Conservation (phyloP, 371 early-diverging fungal species). For the Apophysomyces sp. region DNA sequence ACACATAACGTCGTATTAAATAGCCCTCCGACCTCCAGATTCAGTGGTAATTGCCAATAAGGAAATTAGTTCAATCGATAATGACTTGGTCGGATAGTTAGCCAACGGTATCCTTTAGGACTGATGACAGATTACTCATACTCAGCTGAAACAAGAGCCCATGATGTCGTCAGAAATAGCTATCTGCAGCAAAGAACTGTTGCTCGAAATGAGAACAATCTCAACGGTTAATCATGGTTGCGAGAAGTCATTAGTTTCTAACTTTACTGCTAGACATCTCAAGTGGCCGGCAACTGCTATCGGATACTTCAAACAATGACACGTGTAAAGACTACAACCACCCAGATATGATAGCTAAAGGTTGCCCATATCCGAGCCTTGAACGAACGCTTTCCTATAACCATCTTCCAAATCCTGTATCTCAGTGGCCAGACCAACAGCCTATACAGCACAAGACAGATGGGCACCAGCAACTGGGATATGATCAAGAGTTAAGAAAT, state of each 20-base stretch:
- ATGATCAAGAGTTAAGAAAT: background rate
- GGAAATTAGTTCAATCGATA: background rate
- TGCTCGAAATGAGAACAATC: background rate
- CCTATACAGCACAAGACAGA: background rate
- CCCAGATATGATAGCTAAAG: background rate
- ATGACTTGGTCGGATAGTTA: background rate
- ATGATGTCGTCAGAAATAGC: background rate
- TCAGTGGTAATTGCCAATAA: background rate
- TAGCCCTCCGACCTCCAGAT: background rate
- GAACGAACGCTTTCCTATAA: background rate
- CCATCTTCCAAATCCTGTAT: background rate
- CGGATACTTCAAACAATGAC: background rate
- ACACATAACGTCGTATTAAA: background rate
- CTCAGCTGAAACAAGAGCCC: background rate
- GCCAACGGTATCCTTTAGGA: background rate
- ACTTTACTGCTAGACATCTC: background rate
- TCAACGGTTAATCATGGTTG: background rate
- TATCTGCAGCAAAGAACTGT: background rate
- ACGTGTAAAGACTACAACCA: background rate
- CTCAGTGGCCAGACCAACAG: background rate
- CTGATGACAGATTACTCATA: background rate
- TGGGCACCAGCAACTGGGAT: background rate
- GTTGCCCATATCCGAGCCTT: background rate
- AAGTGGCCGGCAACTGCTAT: background rate
- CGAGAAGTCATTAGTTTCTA: background rate